Evolutionary conservation across 2,329 filamentous ascomycete genomes (phyloP).

Genomic region (Verticillium alfalfae): DNA sequence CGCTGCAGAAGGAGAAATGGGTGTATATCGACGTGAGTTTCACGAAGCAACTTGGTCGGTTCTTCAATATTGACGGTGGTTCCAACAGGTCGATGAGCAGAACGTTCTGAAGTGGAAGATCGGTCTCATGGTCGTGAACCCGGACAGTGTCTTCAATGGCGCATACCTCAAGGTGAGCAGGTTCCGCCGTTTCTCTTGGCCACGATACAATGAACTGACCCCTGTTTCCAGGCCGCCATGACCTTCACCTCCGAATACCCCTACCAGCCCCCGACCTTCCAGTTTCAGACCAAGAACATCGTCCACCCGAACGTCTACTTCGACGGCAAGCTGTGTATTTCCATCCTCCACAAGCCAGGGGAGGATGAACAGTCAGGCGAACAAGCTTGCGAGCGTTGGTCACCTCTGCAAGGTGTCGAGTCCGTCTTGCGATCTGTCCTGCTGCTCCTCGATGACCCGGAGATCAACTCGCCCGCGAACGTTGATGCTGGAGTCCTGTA

Average conservation of each 20-base stretch:
- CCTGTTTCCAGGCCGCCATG: conserved; percentile 64
- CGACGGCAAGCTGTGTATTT: conserved; percentile 90
- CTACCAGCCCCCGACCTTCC: conserved; percentile 82
- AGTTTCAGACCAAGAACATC: conserved; percentile 68
- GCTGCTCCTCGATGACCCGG: conserved; percentile 86
- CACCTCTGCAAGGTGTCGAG: conserved; percentile 87
- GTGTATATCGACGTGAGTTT: conserved; percentile 73
- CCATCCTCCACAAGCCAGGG: conserved; percentile 87
- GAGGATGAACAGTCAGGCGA: conserved; percentile 93
- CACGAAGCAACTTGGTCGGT: too few relatives aligned
- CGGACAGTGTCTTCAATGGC: conserved; percentile 85
- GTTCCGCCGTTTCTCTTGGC: not conserved
- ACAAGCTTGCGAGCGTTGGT: conserved; percentile 85
- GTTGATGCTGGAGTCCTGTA: conserved; percentile 88
- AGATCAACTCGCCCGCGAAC: conserved; percentile 90
- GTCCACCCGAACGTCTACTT: conserved; percentile 92
- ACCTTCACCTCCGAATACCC: conserved; percentile 85
- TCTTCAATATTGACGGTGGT: not conserved
- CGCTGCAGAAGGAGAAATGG: conserved; percentile 86
- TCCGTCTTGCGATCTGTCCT: conserved; percentile 91
- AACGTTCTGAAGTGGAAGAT: conserved; percentile 85
- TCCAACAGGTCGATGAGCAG: conserved; percentile 63
- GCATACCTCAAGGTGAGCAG: conserved; percentile 71
- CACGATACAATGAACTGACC: not conserved
- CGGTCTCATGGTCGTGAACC: conserved; percentile 86